phyloP scores from a whole-genome alignment of 192 early-diverging fungal species.

The Geranomyces michiganensis region DNA sequence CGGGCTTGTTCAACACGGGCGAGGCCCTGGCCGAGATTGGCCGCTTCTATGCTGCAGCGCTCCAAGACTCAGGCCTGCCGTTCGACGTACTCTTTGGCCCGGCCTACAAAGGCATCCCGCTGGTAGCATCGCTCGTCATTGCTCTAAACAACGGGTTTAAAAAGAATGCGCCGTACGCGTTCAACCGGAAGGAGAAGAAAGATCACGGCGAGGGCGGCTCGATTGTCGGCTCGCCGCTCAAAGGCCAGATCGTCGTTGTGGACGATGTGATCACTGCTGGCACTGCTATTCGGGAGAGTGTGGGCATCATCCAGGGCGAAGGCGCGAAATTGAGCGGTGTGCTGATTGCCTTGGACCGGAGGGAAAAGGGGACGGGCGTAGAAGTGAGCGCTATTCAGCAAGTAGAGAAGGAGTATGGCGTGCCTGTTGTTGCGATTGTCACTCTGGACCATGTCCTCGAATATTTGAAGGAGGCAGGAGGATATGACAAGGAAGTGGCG shows the following conservation, averaged over 20 bases:
- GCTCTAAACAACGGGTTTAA: conserved; percentile 67
- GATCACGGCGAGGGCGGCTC: conserved; percentile 98
- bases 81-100: conserved; percentile 96
- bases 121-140: conserved; percentile 81
- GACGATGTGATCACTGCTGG: conserved; percentile 99
- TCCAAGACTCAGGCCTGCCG: conserved; percentile 67
- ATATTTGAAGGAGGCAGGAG: conserved; percentile 76
- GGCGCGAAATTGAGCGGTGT: conserved; percentile 81
- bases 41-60: conserved; percentile 85
- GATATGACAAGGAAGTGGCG: conserved; percentile 62
- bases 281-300: conserved; percentile 93
- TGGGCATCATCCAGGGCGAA: conserved; percentile 75
- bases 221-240: conserved; percentile 87
- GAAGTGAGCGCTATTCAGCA: conserved; percentile 88
- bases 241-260: conserved; percentile 74
- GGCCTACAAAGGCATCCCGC: conserved; percentile 98
- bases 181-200: conserved; percentile 99
- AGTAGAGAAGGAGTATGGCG: conserved; percentile 76
- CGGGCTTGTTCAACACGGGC: conserved; percentile 94
- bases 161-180: conserved; percentile 78
- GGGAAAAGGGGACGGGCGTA: conserved; percentile 74
- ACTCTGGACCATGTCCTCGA: conserved; percentile 84
- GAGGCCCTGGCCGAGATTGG: conserved; percentile 81
- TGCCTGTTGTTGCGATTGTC: conserved; percentile 87
- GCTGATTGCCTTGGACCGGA: conserved; percentile 90